Conservation (phyloP, 108 stramenopile species). For the Skeletonema menzelii region DNA sequence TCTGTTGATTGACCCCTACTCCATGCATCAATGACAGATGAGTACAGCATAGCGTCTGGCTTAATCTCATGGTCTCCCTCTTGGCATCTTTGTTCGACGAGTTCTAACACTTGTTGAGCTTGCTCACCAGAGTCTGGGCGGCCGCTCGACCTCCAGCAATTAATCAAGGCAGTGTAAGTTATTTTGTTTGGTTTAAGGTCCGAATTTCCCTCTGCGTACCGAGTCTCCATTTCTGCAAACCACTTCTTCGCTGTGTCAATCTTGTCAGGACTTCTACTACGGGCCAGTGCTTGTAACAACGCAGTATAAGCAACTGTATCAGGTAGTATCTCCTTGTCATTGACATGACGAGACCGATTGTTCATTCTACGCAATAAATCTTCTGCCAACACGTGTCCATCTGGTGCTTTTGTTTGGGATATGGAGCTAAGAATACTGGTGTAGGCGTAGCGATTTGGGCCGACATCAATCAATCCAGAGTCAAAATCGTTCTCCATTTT, state of each 20-base stretch:
- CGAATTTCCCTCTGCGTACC: conserved; percentile 20
- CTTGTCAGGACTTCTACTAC: conserved; percentile 1
- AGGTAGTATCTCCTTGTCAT: conserved; percentile 34
- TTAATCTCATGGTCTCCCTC: conserved; percentile 29
- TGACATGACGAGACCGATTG: conserved; percentile 17
- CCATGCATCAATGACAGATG: conserved; percentile 34
- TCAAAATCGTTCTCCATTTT: conserved; percentile 36
- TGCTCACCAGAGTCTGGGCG: conserved; percentile 23
- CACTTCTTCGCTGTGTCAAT: conserved; percentile 29
- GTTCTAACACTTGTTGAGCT: conserved; percentile 22
- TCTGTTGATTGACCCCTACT: conserved; percentile 25
- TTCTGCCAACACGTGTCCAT: conserved; percentile 34
- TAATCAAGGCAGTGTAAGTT: conserved; percentile 39
- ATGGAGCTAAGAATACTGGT: conserved; percentile 35
- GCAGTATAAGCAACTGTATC: conserved; percentile 34
- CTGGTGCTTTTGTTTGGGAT: conserved; percentile 11
- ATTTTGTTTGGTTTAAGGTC: conserved; percentile 38
- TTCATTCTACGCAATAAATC: conserved; percentile 40
- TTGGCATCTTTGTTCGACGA: conserved; percentile 36
- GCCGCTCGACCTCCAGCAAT: conserved; percentile 39
- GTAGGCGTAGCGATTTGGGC: conserved; percentile 38
- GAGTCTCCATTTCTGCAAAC: conserved; percentile 38
- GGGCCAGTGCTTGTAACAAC: conserved; percentile 37
- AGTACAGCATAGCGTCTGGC: conserved; percentile 37
- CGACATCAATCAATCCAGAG: conserved; percentile 13